Conservation (phyloP, 441 rosid species). For the Adansonia gregorii region DNA sequence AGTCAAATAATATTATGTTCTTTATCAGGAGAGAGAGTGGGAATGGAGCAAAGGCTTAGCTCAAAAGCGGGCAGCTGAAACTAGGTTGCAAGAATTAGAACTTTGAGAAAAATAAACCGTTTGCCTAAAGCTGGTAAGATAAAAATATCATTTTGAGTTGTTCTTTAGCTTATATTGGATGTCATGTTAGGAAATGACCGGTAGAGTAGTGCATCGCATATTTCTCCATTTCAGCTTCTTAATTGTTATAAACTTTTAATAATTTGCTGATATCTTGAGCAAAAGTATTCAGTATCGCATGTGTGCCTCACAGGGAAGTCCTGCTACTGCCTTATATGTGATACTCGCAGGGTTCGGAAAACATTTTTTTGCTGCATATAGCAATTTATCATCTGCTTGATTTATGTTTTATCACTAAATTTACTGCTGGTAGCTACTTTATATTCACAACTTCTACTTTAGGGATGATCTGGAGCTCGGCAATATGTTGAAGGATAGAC, state of each 20-base stretch:
- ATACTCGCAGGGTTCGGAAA: not conserved
- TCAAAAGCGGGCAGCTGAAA: conserved; percentile 84
- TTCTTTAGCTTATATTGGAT: not conserved
- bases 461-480: conserved; percentile 95
- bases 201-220: not conserved
- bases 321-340: not conserved
- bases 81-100: conserved; percentile 68
- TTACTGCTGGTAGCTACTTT: conserved; percentile 15
- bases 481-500: conserved; percentile 58
- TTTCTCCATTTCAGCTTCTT: conserved; percentile 10
- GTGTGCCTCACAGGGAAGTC: not conserved
- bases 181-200: not conserved
- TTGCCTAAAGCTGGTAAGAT: conserved; percentile 75
- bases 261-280: not conserved
- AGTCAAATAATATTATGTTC: conserved; percentile 12
- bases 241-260: not conserved
- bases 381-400: not conserved
- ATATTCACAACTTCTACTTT: conserved; percentile 28
- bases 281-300: too few species aligned
- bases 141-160: not conserved
- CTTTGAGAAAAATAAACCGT: conserved; percentile 84
- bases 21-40: conserved; percentile 57
- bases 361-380: too few species aligned
- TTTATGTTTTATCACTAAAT: not conserved
- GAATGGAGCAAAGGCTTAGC: conserved; percentile 97